Evolutionary conservation across 2,329 filamentous ascomycete genomes (phyloP).

Genomic region (Huntiella decipiens): DNA sequence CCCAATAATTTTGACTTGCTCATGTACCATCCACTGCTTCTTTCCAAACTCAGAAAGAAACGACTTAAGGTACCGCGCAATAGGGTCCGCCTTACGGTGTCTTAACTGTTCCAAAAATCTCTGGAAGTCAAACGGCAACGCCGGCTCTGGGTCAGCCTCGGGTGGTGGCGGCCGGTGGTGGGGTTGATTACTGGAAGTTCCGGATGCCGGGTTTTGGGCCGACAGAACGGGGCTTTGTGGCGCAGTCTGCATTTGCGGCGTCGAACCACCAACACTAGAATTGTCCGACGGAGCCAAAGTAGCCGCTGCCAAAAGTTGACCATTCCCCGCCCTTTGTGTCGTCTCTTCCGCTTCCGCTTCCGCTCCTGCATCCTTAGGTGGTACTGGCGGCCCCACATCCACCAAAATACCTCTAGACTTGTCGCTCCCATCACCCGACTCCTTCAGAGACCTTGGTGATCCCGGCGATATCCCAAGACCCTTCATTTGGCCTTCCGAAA

Average conservation of each 20-base stretch:
- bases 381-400: conserved; percentile 36
- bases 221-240: background rate
- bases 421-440: too few species aligned
- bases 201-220: conserved; percentile 20
- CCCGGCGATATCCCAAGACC: conserved; percentile 17
- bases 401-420: too few species aligned
- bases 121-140: conserved; percentile 90
- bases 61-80: conserved; percentile 85
- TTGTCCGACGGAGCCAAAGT: too few species aligned
- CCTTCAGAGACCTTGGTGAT: too few species aligned
- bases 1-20: conserved; percentile 96
- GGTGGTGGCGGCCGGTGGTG: conserved; percentile 49
- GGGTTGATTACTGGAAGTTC: conserved; percentile 21
- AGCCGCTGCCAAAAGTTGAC: too few species aligned
- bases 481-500: conserved; percentile 32
- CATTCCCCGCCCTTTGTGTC: too few species aligned
- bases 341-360: background rate
- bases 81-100: conserved; percentile 93
- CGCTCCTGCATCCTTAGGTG: conserved; percentile 31
- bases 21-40: conserved; percentile 98
- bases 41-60: conserved; percentile 91
- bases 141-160: conserved; percentile 59
- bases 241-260: background rate
- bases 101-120: conserved; percentile 88
- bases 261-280: background rate